Base-by-base conservation (phyloP, 257 asterid species). In the Gentiana macrophylla region DNA sequence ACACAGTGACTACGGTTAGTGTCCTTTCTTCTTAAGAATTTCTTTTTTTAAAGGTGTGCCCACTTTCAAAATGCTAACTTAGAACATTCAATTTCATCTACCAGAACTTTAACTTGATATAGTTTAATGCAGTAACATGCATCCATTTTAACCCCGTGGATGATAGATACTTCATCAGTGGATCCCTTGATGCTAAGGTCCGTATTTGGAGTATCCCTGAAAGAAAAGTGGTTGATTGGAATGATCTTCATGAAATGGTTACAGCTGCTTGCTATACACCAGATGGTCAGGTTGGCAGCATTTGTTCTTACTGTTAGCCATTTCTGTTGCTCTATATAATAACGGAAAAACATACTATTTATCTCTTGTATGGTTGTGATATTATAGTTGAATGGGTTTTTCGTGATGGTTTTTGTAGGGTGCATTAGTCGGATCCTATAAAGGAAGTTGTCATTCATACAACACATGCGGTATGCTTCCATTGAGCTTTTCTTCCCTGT, bases 181-280 rank as follows among this genome's bases (percentile, higher is more conserved):
- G 99, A 67, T 92, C 99, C 60, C 77, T 92, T 50, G 99, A 92
- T 78, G 83, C 87, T 60, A 88, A 92, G 89, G 99, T 92, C 62
- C 94, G 97, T 13, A 81, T 92, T 68, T 92, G 99, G 99, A 92
- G 95, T 74, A 86, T 92, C 65, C 94, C 94, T 51, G 95, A 88
- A 62, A 81, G 77, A 60, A 85, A 81, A 79, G 99, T 92, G 72
- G 95, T 92, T 70, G 97, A 88, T 71, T 92, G 97, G 99, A 81
- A 66, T 72, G 99, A 92, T 79, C 75, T 92, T 69, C 95, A 82
- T 68, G 99, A 92, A 78, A 92, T 92, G 99, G 97, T 92, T 67
- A 92, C 99, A 63, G 95, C 97, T 36, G 99, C 97, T 68, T 85
- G 95, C 80, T 92, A 92, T 73, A 92, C 97, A 38, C 99, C 95